Evolutionary conservation across 306 rosid genomes (phyloP), one percentile per base, ranked within the genome.

Genomic region (Oxytropis ochrocephala): DNA sequence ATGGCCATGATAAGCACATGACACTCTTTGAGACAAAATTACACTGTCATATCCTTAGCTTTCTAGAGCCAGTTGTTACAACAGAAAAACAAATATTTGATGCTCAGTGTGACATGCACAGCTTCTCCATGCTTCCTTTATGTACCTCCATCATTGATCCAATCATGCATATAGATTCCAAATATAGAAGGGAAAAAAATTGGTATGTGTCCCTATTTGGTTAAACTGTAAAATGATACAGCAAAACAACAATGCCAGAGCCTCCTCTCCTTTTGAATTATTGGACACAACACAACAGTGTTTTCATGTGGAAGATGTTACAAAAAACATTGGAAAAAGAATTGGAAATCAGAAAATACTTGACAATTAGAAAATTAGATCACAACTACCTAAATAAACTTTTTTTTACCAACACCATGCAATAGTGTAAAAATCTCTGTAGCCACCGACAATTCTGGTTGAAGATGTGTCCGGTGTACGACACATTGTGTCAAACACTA

Each of bases 341-440:
- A 78, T 78, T 42, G 58, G 55, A 51, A 63, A 70, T 70, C 64
- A 51, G 30, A 24, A 24, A 2, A 59, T 69, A 24, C 68, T 51
- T 69, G 27, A 50, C 77, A 82, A 66, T 70, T 64, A 76, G 79
- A 35, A 9, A 72, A 73, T 63, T 71, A 82, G 81, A 67, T 48
- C 56, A 69, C 63, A 52, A 35, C 66, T 75, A 75, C 50, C 83
- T 72, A 75, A 79, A 79, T 67, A 32, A 53, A 5, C 8, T 7
- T 17, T 36, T 8, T 21, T n/a, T 30, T 18, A 41, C 59, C n/a
- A 63, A 62, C 65, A 74, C n/a, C 71, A 56, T 5, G 41, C 16
- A 46, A 44, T 9, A 39, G 30, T 65, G 53, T 30, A 36, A 36
- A 10, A 60, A 8, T 24, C 29, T 3, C 29, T 24, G 29, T 24